Conservation (phyloP, 768 basidiomycete genomes). For the Myochromella boudieri region DNA sequence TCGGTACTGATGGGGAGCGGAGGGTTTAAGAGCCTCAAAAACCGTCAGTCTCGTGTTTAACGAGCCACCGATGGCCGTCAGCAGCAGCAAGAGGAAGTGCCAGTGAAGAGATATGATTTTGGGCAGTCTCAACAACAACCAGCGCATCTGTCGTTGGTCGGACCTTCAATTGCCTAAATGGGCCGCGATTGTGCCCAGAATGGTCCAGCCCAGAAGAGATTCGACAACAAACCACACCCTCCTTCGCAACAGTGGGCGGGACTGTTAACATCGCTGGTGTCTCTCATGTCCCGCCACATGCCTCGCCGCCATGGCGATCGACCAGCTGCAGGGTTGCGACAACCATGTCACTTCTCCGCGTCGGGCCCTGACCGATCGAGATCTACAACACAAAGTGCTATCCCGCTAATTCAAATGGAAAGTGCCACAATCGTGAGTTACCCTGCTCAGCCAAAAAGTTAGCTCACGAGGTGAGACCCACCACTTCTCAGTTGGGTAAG, state of each 20-base stretch:
- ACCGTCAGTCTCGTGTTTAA: not conserved
- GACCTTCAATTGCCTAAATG: constrained; percentile 33
- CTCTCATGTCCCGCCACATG: constrained; percentile 1
- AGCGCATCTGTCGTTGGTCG: no score
- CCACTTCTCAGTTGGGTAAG: no score
- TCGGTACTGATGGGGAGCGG: not conserved
- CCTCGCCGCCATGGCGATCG: not conserved
- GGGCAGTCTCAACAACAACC: no score
- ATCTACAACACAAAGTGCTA: not conserved
- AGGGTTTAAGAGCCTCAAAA: constrained; percentile 3
- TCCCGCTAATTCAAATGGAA: not conserved
- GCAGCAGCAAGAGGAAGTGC: constrained; percentile 6
- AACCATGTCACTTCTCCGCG: not conserved
- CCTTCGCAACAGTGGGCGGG: not conserved
- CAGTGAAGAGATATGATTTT: no score
- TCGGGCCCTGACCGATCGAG: not conserved
- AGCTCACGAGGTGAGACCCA: no score
- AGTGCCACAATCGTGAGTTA: no score
- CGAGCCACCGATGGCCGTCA: constrained; percentile 4
- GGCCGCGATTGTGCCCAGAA: constrained; percentile 13
- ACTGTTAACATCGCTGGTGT: constrained; percentile 1
- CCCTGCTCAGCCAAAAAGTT: no score
- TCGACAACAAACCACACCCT: constrained; percentile 7
- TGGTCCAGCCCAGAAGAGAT: constrained; percentile 5
- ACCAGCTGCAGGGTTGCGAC: not conserved